Evolutionary conservation across 306 rosid species (phyloP).

Genomic region (Cucurbita argyrosperma): DNA sequence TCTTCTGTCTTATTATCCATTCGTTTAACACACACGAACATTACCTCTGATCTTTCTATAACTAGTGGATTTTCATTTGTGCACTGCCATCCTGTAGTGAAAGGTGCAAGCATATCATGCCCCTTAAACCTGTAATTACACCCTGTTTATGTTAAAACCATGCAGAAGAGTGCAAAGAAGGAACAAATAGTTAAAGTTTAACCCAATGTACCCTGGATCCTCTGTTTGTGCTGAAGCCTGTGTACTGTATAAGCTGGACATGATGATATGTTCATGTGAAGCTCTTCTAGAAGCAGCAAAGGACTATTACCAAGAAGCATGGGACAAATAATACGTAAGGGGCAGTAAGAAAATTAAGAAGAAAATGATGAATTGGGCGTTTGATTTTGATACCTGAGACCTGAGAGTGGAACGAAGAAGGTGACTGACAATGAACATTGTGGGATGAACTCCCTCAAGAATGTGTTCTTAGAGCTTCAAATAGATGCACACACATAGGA

Average conservation of each 20-base stretch:
- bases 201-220: constrained; percentile 33
- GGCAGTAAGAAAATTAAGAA: background rate
- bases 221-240: constrained; percentile 36
- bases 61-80: constrained; percentile 46
- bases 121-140: constrained; percentile 32
- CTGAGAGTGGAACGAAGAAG: background rate
- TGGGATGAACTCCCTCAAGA: no score
- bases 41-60: constrained; percentile 67
- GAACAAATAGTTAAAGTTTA: background rate
- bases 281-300: constrained; percentile 19
- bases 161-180: background rate
- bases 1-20: background rate
- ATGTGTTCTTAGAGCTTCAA: background rate
- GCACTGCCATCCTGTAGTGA: constrained; percentile 72
- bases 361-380: background rate
- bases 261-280: constrained; percentile 22
- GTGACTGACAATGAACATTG: constrained; percentile 10
- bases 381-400: background rate
- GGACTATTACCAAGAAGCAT: background rate
- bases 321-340: background rate
- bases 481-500: no score
- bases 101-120: constrained; percentile 48
- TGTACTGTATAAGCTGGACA: constrained; percentile 32
- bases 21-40: background rate
- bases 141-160: constrained; percentile 4